Evolutionary conservation across 2,329 filamentous ascomycete genomes (phyloP).

Genomic region (Elsinoe necatrix): DNA sequence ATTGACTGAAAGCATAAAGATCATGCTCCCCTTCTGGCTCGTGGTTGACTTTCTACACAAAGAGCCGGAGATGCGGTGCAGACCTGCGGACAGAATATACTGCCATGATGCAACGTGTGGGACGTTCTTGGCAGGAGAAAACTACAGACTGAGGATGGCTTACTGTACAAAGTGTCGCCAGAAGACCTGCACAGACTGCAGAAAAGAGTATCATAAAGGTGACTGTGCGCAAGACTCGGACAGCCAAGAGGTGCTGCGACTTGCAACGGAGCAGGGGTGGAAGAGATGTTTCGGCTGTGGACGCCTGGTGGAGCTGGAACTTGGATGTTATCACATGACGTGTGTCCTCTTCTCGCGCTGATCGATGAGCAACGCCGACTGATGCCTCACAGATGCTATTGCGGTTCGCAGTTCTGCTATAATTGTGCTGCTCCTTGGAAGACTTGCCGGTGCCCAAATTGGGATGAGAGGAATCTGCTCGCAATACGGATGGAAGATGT

Average conservation of each 20-base stretch:
- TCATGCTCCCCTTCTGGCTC: neutral
- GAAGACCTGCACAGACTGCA: slow-evolving; percentile 47
- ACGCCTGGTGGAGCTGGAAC: slow-evolving; percentile 41
- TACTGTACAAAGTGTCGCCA: neutral
- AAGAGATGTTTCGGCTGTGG: slow-evolving; percentile 43
- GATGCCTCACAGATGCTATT: neutral
- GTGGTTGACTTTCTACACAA: slow-evolving; percentile 28
- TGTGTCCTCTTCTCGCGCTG: slow-evolving; percentile 27
- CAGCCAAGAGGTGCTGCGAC: slow-evolving; percentile 33
- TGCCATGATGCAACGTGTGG: slow-evolving; percentile 32
- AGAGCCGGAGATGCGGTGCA: slow-evolving; percentile 37
- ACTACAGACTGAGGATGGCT: neutral
- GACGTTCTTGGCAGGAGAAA: neutral
- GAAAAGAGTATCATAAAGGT: slow-evolving; percentile 36
- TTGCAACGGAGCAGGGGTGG: slow-evolving; percentile 42
- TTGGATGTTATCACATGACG: slow-evolving; percentile 51
- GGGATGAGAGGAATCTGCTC: slow-evolving; percentile 20
- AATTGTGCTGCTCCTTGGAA: slow-evolving; percentile 20
- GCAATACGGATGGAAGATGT: neutral
- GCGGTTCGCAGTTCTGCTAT: neutral
- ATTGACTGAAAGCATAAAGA: neutral
- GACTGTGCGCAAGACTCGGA: slow-evolving; percentile 43
- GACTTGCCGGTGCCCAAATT: slow-evolving; percentile 22
- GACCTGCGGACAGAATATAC: slow-evolving; percentile 43
- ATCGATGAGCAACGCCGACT: neutral